Base-by-base conservation (phyloP, 495 filamentous ascomycete genomes). In the Neurospora africana region DNA sequence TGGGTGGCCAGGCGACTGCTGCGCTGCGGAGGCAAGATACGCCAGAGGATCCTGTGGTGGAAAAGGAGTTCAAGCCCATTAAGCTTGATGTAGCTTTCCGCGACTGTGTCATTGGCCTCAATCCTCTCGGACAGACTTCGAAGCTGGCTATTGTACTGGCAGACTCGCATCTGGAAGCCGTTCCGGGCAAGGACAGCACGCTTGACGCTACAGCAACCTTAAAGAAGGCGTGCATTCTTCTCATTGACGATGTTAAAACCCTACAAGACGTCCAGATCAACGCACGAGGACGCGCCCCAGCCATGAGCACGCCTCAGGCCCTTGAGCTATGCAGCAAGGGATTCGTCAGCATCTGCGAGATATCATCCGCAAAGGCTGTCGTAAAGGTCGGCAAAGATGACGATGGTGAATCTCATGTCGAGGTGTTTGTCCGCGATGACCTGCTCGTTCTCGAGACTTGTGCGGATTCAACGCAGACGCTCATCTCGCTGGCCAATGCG, bases 391-490 rank as follows among this genome's bases (percentile, higher is more conserved):
- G 79, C 30, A 81, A 80, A 41, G 82, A 81, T 47, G 82, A 84
- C 0, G 85, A 88, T 37, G 88, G 84, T 0, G 83, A 87, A 13
- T 89, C 90, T 71, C 88, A 88, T 41, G 79, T 97, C 11, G 93
- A 95, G 75, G 86, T 97, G 4, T 92, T 97, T 73, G 75, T 98
- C 10, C 87, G 87, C 53, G 92, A 96, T 78, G 91, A 95, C 77
- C 84, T 99, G 3, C 84, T 98, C 36, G 89, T 99, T 30, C 84
- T 99, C 19, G 96, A 99, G 78, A 92, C 93, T 5, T 98, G 96
- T 78, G 95, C 96, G 19, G 96, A 99, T 80, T 98, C 96, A 11
- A 98, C 95, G 0, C 93, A 97, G 76, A 98, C 96, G 1, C 86
- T 99, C 4, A 89, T 96, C 69, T 88, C 86, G 19, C 87, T 95